Percentiles rank a stretch among this genome's conserved stretches.
Evolutionary conservation across 2,329 filamentous ascomycete species (phyloP).

Genomic region (Epichloe sp.): DNA sequence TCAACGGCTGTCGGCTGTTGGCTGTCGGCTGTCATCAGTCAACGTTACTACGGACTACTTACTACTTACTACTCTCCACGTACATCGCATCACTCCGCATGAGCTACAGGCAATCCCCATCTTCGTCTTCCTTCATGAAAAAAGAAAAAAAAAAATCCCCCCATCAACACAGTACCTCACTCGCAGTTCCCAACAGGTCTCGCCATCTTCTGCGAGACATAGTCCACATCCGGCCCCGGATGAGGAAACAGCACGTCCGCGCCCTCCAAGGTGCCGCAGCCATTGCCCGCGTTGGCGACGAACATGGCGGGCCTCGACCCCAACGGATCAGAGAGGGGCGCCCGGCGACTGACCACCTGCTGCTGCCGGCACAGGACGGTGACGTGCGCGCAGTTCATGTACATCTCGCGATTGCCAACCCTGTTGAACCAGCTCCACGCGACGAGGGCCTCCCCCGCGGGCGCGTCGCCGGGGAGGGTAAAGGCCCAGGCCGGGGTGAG

Average conservation of each 20-base stretch:
- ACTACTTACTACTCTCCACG: too few relatives aligned
- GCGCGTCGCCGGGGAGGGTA: slow-evolving; percentile 49
- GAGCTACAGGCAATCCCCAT: too few relatives aligned
- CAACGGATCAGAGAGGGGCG: slow-evolving; percentile 25
- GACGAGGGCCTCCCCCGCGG: slow-evolving; percentile 48
- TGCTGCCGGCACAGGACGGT: slow-evolving; percentile 36
- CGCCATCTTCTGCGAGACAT: slow-evolving; percentile 21
- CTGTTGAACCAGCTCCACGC: slow-evolving; percentile 72
- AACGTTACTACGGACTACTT: too few relatives aligned
- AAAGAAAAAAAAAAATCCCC: slow-evolving; percentile 1
- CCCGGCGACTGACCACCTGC: slow-evolving; percentile 9
- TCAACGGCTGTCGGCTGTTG: too few relatives aligned
- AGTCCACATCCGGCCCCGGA: slow-evolving; percentile 43
- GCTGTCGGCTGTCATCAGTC: too few relatives aligned
- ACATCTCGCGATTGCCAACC: slow-evolving; percentile 69
- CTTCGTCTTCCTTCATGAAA: neutral
- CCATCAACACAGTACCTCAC: neutral
- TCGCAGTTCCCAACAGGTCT: slow-evolving; percentile 18
- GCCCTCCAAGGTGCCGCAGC: slow-evolving; percentile 44
- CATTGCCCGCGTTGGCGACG: slow-evolving; percentile 52
- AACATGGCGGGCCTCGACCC: slow-evolving; percentile 52
- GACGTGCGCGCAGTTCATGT: slow-evolving; percentile 73
- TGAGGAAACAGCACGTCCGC: slow-evolving; percentile 51
- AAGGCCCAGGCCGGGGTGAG: slow-evolving; percentile 45
- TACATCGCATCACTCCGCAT: too few relatives aligned